phyloP scores from a whole-genome alignment of 768 basidiomycete species.

The Russula sp. region DNA sequence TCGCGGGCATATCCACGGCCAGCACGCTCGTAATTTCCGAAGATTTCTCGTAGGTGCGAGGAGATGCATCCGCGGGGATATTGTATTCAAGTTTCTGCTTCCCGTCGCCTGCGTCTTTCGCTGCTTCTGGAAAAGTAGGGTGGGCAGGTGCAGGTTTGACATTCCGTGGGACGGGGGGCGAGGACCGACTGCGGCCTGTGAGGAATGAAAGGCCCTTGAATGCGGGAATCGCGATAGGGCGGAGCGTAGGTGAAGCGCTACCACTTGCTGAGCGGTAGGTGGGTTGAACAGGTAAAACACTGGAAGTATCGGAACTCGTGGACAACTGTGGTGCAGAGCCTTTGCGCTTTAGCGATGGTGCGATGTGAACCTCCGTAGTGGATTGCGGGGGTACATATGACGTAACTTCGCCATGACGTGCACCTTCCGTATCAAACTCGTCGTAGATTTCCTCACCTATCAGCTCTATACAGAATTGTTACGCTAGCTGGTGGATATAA shows the following conservation, averaged over 20 bases:
- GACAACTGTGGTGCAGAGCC: slow-evolving; percentile 19
- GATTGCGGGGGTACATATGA: slow-evolving; percentile 25
- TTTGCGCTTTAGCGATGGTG: slow-evolving; percentile 15
- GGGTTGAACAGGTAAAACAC: neutral
- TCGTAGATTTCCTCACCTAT: slow-evolving; percentile 93
- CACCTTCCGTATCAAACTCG: slow-evolving; percentile 76
- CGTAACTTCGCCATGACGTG: slow-evolving; percentile 24
- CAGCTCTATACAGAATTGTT: slow-evolving; percentile 47
- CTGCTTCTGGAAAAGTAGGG: neutral
- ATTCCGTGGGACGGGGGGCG: slow-evolving; percentile 14
- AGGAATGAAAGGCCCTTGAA: slow-evolving; percentile 22
- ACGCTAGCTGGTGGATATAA: neutral
- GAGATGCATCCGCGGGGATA: neutral
- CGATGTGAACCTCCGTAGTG: slow-evolving; percentile 17
- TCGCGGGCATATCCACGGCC: neutral
- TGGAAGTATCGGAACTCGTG: neutral
- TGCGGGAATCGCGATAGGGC: slow-evolving; percentile 13
- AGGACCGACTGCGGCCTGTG: slow-evolving; percentile 19
- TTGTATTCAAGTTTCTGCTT: slow-evolving; percentile 1
- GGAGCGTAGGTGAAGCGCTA: slow-evolving; percentile 6
- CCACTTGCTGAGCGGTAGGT: slow-evolving; percentile 10
- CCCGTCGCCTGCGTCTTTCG: slow-evolving; percentile 1
- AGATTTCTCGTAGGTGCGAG: neutral
- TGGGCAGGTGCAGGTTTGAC: slow-evolving; percentile 8
- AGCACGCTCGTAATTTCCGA: neutral